Evolutionary conservation across 2,329 filamentous ascomycete species (phyloP).

Genomic region (Neonectria faginata): DNA sequence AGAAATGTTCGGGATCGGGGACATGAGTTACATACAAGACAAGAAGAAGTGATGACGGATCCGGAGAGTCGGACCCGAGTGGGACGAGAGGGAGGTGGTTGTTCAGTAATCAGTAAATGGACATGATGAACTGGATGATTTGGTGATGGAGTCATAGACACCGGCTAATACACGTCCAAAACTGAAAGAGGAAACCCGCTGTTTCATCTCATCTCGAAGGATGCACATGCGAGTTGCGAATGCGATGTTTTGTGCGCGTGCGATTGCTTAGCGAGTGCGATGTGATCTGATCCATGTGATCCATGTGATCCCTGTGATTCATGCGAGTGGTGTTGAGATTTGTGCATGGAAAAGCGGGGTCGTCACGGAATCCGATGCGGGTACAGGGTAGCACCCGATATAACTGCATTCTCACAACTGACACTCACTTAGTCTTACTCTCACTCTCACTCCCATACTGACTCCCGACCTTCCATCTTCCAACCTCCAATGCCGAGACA

Average conservation of each 20-base stretch:
- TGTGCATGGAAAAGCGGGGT: background rate
- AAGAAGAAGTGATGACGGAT: background rate
- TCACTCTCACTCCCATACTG: background rate
- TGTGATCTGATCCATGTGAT: background rate
- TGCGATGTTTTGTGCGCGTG: background rate
- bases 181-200: background rate
- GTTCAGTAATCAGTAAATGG: background rate
- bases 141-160: too few relatives aligned
- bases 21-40: background rate
- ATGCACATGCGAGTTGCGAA: conserved; percentile 1
- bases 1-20: background rate
- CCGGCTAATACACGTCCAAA: background rate
- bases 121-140: background rate
- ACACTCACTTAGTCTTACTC: background rate
- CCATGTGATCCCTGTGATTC: background rate
- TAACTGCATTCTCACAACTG: background rate
- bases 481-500: background rate
- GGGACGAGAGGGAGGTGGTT: background rate
- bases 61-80: background rate
- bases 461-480: too few relatives aligned
- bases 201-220: background rate
- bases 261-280: conserved; percentile 1
- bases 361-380: too few relatives aligned
- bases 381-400: background rate
- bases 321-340: background rate